Percentiles rank a stretch among this genome's conserved stretches.
Conservation (phyloP, 495 filamentous ascomycete genomes). For the Penicillium soppii region DNA sequence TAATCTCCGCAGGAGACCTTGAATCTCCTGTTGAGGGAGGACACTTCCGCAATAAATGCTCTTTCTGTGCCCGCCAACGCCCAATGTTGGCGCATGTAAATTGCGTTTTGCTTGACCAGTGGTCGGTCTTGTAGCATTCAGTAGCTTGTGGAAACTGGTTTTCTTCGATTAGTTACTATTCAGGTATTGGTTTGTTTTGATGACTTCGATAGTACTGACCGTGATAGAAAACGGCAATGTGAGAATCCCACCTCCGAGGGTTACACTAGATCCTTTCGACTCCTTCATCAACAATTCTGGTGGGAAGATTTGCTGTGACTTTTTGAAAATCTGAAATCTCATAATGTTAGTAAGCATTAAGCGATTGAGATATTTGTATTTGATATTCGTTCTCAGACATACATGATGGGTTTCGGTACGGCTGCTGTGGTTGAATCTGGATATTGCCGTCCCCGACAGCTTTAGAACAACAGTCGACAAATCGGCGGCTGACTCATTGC, state of each 20-base stretch:
- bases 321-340: background rate
- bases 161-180: background rate
- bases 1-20: background rate
- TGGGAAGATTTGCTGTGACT: background rate
- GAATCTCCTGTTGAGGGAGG: background rate
- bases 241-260: background rate
- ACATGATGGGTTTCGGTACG: constrained; percentile 1
- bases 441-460: background rate
- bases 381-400: background rate
- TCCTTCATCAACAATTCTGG: background rate
- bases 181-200: background rate
- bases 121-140: background rate
- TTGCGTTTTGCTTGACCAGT: background rate
- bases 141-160: background rate
- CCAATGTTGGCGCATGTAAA: background rate
- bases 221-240: background rate
- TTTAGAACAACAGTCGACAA: background rate
- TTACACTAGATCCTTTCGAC: background rate
- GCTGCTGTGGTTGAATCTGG: background rate
- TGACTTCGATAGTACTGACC: background rate
- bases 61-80: background rate
- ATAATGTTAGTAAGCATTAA: background rate
- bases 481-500: background rate
- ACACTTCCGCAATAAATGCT: background rate
- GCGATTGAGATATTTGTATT: background rate